phyloP scores from a whole-genome alignment of 2,329 filamentous ascomycete genomes.

The Arthroderma sp. region DNA sequence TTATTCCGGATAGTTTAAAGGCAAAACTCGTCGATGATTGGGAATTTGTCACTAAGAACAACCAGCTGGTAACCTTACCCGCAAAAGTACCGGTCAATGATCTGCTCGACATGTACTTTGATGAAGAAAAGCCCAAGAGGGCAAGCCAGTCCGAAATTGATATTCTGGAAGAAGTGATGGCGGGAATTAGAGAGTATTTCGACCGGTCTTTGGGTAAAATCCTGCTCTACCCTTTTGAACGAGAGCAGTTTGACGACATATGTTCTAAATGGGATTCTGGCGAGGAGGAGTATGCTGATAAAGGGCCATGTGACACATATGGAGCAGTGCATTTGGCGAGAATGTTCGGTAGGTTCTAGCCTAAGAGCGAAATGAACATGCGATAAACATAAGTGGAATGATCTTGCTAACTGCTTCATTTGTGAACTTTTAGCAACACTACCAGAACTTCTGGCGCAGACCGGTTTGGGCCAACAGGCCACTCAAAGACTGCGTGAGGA shows the following conservation, averaged over 20 bases:
- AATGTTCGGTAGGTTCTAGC: constrained; percentile 56
- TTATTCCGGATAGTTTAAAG: constrained; percentile 80
- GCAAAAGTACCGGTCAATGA: constrained; percentile 59
- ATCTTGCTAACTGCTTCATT: constrained; percentile 1
- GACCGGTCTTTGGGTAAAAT: constrained; percentile 80
- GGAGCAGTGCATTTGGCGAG: constrained; percentile 85
- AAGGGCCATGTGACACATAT: constrained; percentile 67
- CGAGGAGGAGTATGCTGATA: constrained; percentile 53
- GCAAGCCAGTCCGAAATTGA: constrained; percentile 46
- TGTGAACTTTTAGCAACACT: constrained; percentile 52
- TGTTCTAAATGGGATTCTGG: constrained; percentile 54
- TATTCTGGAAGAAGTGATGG: constrained; percentile 77
- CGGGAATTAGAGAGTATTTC: constrained; percentile 84
- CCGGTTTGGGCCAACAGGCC: constrained; percentile 91
- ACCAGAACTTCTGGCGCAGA: constrained; percentile 88
- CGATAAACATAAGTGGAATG: background rate
- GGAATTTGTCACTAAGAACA: constrained; percentile 96
- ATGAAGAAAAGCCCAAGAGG: constrained; percentile 54
- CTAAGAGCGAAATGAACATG: background rate
- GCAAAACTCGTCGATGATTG: constrained; percentile 92
- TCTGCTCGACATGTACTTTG: constrained; percentile 70
- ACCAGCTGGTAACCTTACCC: constrained; percentile 76
- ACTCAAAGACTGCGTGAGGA: constrained; percentile 82
- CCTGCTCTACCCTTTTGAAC: constrained; percentile 86
- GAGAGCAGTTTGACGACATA: constrained; percentile 71